Conservation (phyloP, 345 rosid genomes). For the Rubroshorea leprosula region DNA sequence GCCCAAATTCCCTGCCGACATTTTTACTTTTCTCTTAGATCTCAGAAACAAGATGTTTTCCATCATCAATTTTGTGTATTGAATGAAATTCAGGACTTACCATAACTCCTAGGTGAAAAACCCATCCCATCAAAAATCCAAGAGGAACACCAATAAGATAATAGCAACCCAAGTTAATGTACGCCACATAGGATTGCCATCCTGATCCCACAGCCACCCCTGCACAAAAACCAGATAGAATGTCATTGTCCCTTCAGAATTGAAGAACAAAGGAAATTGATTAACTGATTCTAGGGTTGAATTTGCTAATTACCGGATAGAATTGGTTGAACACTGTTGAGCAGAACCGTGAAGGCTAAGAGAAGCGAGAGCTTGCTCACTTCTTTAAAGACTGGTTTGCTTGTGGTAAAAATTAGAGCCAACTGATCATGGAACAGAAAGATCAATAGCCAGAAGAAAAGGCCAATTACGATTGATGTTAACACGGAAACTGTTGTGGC, state of each 20-base stretch:
- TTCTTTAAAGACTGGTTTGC: slow-evolving; percentile 44
- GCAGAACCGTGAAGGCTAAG: slow-evolving; percentile 68
- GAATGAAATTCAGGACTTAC: slow-evolving; percentile 26
- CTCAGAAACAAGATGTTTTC: neutral
- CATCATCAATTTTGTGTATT: neutral
- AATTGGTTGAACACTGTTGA: slow-evolving; percentile 81
- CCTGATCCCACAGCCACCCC: slow-evolving; percentile 98
- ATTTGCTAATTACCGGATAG: slow-evolving; percentile 47
- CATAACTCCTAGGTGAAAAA: slow-evolving; percentile 62
- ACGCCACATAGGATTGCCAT: slow-evolving; percentile 86
- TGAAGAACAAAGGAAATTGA: neutral
- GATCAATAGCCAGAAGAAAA: slow-evolving; percentile 50
- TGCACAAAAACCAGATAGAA: slow-evolving; percentile 5
- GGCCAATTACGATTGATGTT: slow-evolving; percentile 53
- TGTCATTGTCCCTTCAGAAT: neutral
- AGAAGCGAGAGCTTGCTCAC: slow-evolving; percentile 55
- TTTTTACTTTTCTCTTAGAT: neutral
- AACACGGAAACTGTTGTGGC: slow-evolving; percentile 52
- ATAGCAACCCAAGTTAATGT: slow-evolving; percentile 82
- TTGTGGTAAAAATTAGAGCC: slow-evolving; percentile 54
- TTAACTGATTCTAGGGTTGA: too few relatives aligned
- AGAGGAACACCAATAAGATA: slow-evolving; percentile 71
- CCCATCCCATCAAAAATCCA: slow-evolving; percentile 87
- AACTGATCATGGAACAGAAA: slow-evolving; percentile 34
- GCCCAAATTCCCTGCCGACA: slow-evolving; percentile 68